Base-by-base conservation (phyloP, 176 grass and related monocot genomes). In the Calamus simplicifolius region DNA sequence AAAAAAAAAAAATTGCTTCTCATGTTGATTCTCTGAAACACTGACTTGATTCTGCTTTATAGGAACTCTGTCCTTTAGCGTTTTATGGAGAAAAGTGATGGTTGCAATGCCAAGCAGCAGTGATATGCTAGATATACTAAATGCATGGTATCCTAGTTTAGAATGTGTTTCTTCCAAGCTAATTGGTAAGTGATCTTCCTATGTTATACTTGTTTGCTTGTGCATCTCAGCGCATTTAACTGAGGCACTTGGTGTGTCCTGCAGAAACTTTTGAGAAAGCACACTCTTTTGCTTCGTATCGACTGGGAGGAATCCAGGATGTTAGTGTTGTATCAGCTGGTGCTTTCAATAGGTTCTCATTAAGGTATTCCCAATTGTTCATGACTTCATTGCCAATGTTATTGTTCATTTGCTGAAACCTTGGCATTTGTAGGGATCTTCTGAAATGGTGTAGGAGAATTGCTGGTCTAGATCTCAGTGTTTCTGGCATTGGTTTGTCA, bases 391-490 rank as follows among this genome's bases (percentile, higher is more conserved):
- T 43, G 10, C 35, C 1, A 6, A 12, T 43, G 35, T 35, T 8
- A 4, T 43, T 43, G 12, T 43, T 43, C 10, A 3, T 43, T 43
- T 43, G 35, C 35, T 43, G 35, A 43, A 13, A 43, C 8, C 8
- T 43, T 43, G 35, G 73, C 2, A 27, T 74, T 74, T 61, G 3
- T 50, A 96, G 91, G 86, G 86, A 96, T 55, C 60, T 96, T 62
- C 80, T 96, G 60, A 96, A 96, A 70, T 96, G 86, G 91, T 96
- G 86, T 72, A 90, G 90, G 75, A 90, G 91, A 84, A 83, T 90
- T 70, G 59, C 59, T 54, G 80, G 75, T 53, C 52, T 48, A 27
- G 61, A 75, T 79, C 48, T 90, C 23, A 79, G 68, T 58, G 73
- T 64, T 76, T 74, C 77, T 59, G 74, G 75, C 19, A 25, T 58